Conservation (phyloP, 2,329 filamentous ascomycete genomes). For the Colletotrichum sp. region DNA sequence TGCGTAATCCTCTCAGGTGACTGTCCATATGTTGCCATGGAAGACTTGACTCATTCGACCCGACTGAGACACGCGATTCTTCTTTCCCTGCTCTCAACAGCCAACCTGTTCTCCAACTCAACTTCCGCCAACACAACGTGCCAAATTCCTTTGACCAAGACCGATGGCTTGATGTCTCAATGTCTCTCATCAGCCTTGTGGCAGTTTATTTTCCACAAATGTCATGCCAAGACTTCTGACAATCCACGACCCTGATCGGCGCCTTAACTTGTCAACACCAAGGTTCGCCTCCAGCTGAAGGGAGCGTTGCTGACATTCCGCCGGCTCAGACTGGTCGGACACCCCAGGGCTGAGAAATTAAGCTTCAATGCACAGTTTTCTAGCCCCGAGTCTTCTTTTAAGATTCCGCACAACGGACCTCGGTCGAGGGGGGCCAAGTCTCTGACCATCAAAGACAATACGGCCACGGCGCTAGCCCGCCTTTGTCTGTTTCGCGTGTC, state of each 20-base stretch:
- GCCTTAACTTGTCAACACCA: not conserved
- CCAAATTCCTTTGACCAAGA: not conserved
- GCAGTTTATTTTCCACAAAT: not conserved
- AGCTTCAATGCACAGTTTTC: not conserved
- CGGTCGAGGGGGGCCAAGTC: not conserved
- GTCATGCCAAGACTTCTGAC: slow-evolving; percentile 9
- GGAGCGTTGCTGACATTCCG: not conserved
- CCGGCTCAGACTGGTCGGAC: not conserved
- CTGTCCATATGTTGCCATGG: not conserved
- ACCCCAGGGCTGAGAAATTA: not conserved
- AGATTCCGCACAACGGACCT: not conserved
- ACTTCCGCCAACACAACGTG: not conserved
- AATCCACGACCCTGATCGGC: not conserved
- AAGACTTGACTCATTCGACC: not conserved
- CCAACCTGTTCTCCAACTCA: too few species aligned
- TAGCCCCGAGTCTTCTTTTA: not conserved
- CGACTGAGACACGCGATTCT: not conserved
- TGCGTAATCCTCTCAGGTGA: not conserved
- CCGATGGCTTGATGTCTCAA: not conserved
- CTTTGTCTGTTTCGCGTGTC: not conserved
- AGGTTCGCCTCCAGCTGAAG: not conserved
- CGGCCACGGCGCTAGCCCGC: not conserved
- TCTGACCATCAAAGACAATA: not conserved
- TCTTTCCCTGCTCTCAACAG: not conserved
- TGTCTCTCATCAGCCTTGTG: not conserved